Evolutionary conservation across 2,329 filamentous ascomycete genomes (phyloP).

Genomic region (Fusarium sambucinum): DNA sequence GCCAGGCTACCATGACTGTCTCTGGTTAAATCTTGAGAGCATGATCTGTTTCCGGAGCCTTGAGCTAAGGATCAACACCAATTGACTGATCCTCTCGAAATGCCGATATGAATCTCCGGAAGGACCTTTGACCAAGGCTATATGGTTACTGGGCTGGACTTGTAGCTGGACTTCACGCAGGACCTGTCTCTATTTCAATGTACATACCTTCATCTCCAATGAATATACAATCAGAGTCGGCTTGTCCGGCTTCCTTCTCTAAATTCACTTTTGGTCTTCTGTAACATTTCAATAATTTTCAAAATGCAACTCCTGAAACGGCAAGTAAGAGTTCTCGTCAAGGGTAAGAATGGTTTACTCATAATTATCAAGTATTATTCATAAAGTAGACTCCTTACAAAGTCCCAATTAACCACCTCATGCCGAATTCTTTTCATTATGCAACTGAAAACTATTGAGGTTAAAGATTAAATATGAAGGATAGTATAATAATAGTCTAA

Average conservation of each 20-base stretch:
- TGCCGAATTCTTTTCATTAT: too few relatives aligned
- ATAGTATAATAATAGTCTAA: too few relatives aligned
- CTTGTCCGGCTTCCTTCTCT: background rate
- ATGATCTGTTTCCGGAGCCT: background rate
- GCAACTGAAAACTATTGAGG: too few relatives aligned
- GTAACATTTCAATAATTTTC: background rate
- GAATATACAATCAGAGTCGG: conserved; percentile 13
- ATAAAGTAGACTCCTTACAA: too few relatives aligned
- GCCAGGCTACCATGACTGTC: conserved; percentile 62
- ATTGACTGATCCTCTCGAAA: background rate
- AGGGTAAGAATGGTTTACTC: background rate
- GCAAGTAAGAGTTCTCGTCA: background rate
- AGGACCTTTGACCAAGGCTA: background rate
- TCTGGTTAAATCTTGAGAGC: conserved; percentile 1
- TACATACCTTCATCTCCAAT: conserved; percentile 12
- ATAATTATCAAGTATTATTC: too few relatives aligned
- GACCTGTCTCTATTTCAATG: conserved; percentile 16
- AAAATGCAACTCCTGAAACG: background rate
- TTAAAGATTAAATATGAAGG: too few relatives aligned
- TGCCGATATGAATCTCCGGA: too few relatives aligned
- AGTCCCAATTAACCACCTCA: too few relatives aligned
- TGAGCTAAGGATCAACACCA: background rate
- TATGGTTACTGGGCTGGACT: conserved; percentile 6
- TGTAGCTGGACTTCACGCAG: conserved; percentile 15
- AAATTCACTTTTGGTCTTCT: rapidly evolving